Percentiles rank a stretch among this genome's conserved stretches.
Evolutionary conservation across 163 green algal species (phyloP).

Genomic region (Prototheca wickerhamii): DNA sequence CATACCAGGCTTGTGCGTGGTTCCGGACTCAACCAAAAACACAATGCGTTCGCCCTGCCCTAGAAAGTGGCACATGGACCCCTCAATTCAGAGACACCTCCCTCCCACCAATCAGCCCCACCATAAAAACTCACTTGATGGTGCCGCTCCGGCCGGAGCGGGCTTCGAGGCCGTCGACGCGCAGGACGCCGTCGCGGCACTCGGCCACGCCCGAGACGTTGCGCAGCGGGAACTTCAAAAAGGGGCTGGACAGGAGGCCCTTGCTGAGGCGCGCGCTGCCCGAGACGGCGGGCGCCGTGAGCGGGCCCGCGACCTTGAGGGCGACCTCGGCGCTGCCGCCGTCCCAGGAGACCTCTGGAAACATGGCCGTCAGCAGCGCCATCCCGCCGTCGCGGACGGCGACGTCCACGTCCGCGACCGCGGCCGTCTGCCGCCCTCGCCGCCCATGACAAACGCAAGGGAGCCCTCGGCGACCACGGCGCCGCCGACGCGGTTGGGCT

Average conservation of each 20-base stretch:
- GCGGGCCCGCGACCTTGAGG: constrained; percentile 38
- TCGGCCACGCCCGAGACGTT: constrained; percentile 39
- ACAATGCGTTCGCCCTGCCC: no score
- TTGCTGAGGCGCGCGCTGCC: constrained; percentile 30
- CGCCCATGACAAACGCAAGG: constrained; percentile 40
- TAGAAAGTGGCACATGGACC: neutral
- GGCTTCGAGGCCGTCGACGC: constrained; percentile 52
- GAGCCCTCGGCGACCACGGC: constrained; percentile 39
- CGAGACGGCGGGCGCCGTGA: constrained; percentile 35
- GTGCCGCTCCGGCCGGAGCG: constrained; percentile 44
- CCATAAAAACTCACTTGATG: constrained; percentile 12
- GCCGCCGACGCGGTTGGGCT: constrained; percentile 26
- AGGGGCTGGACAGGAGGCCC: constrained; percentile 32
- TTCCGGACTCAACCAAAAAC: no score
- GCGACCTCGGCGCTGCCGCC: constrained; percentile 49
- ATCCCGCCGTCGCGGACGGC: constrained; percentile 70
- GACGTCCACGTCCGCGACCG: constrained; percentile 33
- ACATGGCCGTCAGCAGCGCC: constrained; percentile 57
- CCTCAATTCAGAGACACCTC: no score
- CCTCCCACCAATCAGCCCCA: neutral
- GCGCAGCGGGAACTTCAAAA: constrained; percentile 54
- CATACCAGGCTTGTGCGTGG: no score
- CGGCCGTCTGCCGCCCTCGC: no score
- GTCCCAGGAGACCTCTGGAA: constrained; percentile 60
- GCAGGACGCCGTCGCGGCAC: constrained; percentile 42